phyloP scores from a whole-genome alignment of 1,139 yeast genomes.

The Hemisphaericaspora xylofermentans region DNA sequence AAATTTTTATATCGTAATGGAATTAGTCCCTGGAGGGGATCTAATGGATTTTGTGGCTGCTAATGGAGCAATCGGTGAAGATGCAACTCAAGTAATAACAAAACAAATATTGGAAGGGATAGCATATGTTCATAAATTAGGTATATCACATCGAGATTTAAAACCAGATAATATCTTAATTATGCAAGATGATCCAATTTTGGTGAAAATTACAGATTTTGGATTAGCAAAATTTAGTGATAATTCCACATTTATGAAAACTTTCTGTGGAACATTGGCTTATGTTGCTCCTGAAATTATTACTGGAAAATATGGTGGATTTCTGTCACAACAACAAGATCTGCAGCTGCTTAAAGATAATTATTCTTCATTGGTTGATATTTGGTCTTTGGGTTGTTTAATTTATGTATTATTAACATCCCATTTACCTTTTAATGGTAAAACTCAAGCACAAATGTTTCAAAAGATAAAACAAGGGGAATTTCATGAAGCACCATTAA shows the following conservation, averaged over 20 bases:
- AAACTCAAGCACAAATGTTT: conserved; percentile 83
- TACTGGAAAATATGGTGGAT: conserved; percentile 63
- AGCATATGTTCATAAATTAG: conserved; percentile 80
- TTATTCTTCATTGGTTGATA: conserved; percentile 86
- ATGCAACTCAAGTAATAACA: conserved; percentile 81
- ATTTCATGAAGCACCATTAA: conserved; percentile 76
- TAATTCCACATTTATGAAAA: conserved; percentile 75
- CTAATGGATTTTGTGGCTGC: conserved; percentile 94
- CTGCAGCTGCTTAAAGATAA: conserved; percentile 26
- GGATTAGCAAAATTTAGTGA: conserved; percentile 84
- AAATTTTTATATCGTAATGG: conserved; percentile 88
- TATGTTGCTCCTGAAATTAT: conserved; percentile 95
- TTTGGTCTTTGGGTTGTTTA: conserved; percentile 89
- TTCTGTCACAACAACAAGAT: conserved; percentile 27
- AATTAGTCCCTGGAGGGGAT: conserved; percentile 95
- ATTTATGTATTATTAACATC: conserved; percentile 88
- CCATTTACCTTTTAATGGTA: conserved; percentile 90
- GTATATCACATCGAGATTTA: conserved; percentile 90
- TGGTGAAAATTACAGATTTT: conserved; percentile 89
- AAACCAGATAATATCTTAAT: conserved; percentile 92
- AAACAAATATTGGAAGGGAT: conserved; percentile 83
- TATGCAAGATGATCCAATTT: conserved; percentile 86
- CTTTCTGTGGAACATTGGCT: conserved; percentile 88
- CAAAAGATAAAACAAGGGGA: conserved; percentile 73
- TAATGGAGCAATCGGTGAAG: conserved; percentile 88